phyloP scores from a whole-genome alignment of 2,329 filamentous ascomycete species.

The Sporothrix schenckii region DNA sequence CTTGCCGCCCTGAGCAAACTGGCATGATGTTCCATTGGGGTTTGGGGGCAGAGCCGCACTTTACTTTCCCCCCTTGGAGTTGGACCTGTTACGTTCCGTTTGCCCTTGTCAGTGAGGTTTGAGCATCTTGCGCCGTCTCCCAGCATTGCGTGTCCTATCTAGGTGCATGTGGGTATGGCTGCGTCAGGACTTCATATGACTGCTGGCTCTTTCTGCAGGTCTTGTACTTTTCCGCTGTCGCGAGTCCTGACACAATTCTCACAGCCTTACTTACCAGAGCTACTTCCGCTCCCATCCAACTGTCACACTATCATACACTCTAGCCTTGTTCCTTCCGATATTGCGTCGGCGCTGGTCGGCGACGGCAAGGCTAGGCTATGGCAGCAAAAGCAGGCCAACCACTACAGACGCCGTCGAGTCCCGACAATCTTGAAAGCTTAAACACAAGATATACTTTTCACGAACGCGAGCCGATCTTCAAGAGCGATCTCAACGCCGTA shows the following conservation, averaged over 20 bases:
- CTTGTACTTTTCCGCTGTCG: too few species aligned
- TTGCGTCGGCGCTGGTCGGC: neutral
- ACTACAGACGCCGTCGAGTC: neutral
- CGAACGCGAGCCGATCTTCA: neutral
- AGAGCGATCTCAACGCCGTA: too few species aligned
- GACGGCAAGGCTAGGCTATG: slow-evolving; percentile 4
- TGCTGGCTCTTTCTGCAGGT: too few species aligned
- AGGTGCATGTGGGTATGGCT: neutral
- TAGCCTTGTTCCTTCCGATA: neutral
- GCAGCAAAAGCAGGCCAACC: neutral
- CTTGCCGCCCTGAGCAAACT: neutral
- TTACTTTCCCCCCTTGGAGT: neutral
- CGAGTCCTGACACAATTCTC: neutral
- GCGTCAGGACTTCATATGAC: neutral
- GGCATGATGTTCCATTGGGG: neutral
- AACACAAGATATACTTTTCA: neutral
- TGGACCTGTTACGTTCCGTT: neutral
- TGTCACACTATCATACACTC: neutral
- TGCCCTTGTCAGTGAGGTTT: neutral
- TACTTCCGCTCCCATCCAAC: neutral
- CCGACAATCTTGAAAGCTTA: too few species aligned
- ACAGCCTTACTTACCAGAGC: slow-evolving; percentile 4
- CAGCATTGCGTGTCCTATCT: neutral
- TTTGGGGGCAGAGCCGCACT: slow-evolving; percentile 5
- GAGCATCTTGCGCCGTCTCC: neutral